Percentiles rank a stretch among this genome's conserved stretches.
These are phyloP conservation scores for Picocystis sp. DNA, from an alignment of 163 green algal species.

Conservation along the genomic window DNA sequence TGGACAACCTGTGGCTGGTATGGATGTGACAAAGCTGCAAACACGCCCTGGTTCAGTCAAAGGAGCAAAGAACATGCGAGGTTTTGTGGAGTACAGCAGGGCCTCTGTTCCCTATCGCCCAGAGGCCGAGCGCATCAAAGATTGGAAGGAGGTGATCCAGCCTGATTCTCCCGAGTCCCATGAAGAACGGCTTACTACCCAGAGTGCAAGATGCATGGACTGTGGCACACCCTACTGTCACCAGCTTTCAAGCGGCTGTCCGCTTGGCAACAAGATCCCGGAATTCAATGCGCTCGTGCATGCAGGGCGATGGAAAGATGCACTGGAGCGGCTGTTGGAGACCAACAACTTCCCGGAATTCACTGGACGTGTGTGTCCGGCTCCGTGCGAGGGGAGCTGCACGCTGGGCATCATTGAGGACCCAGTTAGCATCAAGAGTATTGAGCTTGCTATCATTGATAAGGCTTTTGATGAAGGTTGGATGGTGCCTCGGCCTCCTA, in stretches of 20 bases:
- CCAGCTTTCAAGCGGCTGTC: conserved; percentile 39
- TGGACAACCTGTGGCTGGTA: no score
- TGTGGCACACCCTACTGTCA: conserved; percentile 94
- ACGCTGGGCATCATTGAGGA: conserved; percentile 93
- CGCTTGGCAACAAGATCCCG: conserved; percentile 78
- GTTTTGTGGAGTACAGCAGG: conserved; percentile 79
- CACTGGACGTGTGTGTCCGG: conserved; percentile 83
- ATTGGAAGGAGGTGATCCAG: conserved; percentile 67
- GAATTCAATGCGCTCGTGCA: conserved; percentile 88
- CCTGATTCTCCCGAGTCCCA: conserved; percentile 17
- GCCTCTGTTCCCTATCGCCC: conserved; percentile 60
- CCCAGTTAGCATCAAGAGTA: conserved; percentile 87
- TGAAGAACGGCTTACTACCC: conserved; percentile 59
- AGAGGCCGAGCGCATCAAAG: conserved; percentile 56
- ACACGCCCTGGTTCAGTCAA: no score
- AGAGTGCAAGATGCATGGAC: conserved; percentile 83
- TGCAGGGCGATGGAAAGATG: conserved; percentile 66
- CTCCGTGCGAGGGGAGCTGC: conserved; percentile 84
- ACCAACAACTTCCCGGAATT: conserved; percentile 99
- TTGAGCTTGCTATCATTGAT: conserved; percentile 86
- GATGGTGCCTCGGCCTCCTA: conserved; percentile 69
- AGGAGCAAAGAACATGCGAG: conserved; percentile 31
- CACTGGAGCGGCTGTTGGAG: conserved; percentile 72
- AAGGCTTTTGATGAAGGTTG: conserved; percentile 82
- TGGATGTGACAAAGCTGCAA: no score